phyloP scores from a whole-genome alignment of 129 eudicot species.

The Pulicaria dysenterica region DNA sequence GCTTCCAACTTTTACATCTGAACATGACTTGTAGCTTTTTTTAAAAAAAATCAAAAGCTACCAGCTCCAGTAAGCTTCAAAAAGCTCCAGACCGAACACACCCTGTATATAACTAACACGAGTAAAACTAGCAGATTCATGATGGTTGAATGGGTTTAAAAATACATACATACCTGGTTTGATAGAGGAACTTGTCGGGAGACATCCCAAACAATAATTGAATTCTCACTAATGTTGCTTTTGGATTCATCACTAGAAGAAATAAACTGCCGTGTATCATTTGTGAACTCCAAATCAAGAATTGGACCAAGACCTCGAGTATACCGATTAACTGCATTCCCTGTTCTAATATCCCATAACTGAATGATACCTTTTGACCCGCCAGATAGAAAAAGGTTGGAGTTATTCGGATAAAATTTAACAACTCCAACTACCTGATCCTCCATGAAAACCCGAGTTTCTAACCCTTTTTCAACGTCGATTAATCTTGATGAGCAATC shows the following conservation, averaged over 20 bases:
- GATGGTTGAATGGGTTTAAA: too few species aligned
- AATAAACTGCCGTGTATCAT: conserved; percentile 61
- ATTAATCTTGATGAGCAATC: conserved; percentile 79
- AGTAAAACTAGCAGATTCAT: too few species aligned
- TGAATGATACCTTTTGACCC: conserved; percentile 83
- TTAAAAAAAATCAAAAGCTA: too few species aligned
- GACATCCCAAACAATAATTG: conserved; percentile 90
- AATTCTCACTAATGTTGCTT: conserved; percentile 83
- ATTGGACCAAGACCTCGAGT: conserved; percentile 75
- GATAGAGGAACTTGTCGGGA: conserved; percentile 79
- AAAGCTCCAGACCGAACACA: too few species aligned
- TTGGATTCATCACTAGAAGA: conserved; percentile 89
- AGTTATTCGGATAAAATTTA: conserved; percentile 73
- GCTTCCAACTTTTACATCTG: too few species aligned
- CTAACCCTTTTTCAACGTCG: conserved; percentile 82
- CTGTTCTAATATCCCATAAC: conserved; percentile 83
- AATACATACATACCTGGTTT: conserved; percentile 64
- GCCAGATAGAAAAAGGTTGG: conserved; percentile 84
- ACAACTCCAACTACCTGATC: conserved; percentile 82
- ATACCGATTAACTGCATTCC: conserved; percentile 61
- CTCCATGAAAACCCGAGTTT: conserved; percentile 62
- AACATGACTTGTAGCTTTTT: too few species aligned
- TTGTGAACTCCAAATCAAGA: conserved; percentile 81
- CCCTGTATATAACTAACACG: too few species aligned
- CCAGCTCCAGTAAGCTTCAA: too few species aligned